phyloP scores from a whole-genome alignment of 2,329 filamentous ascomycete genomes.

The Phyllosticta paracitricarpa region DNA sequence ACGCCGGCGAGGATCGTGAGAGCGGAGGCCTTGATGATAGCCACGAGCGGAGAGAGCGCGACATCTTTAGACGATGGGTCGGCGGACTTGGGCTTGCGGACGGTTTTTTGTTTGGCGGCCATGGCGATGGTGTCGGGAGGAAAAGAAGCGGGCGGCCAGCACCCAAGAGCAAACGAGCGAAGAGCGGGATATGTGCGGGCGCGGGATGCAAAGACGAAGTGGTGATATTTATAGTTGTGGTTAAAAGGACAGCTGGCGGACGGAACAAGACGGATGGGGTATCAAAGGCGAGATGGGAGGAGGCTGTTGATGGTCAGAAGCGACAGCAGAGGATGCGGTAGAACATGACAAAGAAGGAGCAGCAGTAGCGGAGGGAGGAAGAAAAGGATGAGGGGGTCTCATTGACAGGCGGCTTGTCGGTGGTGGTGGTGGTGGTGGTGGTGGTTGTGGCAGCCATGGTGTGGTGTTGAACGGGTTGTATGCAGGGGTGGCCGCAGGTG shows the following conservation, averaged over 20 bases:
- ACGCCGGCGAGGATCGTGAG: slow-evolving; percentile 51
- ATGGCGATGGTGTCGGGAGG: not conserved
- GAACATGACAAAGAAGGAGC: slow-evolving; percentile 7
- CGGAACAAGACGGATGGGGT: slow-evolving; percentile 5
- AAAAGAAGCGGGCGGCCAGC: not conserved
- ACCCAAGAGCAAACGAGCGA: not conserved
- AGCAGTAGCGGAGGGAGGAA: not conserved
- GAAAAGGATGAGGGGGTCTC: not conserved
- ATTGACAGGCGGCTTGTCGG: not conserved
- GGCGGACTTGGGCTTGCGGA: not conserved
- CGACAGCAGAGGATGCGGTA: slow-evolving; percentile 11
- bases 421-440: not conserved
- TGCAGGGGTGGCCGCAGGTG: slow-evolving; percentile 1
- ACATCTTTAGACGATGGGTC: not conserved
- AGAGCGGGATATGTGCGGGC: slow-evolving; percentile 2
- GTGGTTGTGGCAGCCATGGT: not conserved
- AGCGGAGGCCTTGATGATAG: slow-evolving; percentile 22
- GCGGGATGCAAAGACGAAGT: not conserved
- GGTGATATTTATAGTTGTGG: slow-evolving; percentile 1
- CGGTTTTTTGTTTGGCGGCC: not conserved
- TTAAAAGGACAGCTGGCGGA: not conserved
- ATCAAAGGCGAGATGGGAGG: not conserved
- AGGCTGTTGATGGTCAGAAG: not conserved
- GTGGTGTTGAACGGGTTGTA: not conserved
- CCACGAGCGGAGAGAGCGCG: slow-evolving; percentile 10